Percentiles rank a stretch among this genome's conserved stretches.
These are phyloP conservation scores for Rhododendron mucronatum DNA, from an alignment of 148 eudicot species.

Conservation along the genomic window DNA sequence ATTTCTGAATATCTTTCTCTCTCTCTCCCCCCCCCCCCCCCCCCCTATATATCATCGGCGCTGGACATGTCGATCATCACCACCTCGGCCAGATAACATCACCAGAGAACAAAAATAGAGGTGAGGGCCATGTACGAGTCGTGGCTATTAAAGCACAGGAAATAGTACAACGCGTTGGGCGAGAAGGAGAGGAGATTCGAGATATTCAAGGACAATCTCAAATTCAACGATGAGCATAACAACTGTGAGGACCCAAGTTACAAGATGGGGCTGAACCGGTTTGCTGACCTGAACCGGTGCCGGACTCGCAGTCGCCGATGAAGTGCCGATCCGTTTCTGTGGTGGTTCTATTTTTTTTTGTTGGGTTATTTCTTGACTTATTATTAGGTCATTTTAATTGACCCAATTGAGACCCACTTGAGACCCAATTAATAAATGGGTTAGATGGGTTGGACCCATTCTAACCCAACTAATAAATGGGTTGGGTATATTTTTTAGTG, in stretches of 20 bases:
- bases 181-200: constrained; percentile 29
- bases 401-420: no score
- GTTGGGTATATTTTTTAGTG: no score
- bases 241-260: background rate
- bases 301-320: no score
- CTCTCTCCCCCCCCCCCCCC: constrained; percentile 5
- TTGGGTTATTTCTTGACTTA: no score
- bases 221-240: constrained; percentile 27
- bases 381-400: no score
- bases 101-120: background rate
- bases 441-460: no score
- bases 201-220: constrained; percentile 31
- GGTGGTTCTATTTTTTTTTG: no score
- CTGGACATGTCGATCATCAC: constrained; percentile 40
- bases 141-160: constrained; percentile 27
- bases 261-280: constrained; percentile 23
- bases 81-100: background rate
- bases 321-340: no score
- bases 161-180: constrained; percentile 25
- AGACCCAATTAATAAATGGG: no score
- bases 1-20: no score
- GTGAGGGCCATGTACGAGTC: constrained; percentile 16
- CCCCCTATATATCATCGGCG: constrained; percentile 15
- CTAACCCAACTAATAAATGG: no score
- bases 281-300: constrained; percentile 11